Base-by-base conservation (phyloP, 2,329 filamentous ascomycete species). In the Claviceps humidiphila region DNA sequence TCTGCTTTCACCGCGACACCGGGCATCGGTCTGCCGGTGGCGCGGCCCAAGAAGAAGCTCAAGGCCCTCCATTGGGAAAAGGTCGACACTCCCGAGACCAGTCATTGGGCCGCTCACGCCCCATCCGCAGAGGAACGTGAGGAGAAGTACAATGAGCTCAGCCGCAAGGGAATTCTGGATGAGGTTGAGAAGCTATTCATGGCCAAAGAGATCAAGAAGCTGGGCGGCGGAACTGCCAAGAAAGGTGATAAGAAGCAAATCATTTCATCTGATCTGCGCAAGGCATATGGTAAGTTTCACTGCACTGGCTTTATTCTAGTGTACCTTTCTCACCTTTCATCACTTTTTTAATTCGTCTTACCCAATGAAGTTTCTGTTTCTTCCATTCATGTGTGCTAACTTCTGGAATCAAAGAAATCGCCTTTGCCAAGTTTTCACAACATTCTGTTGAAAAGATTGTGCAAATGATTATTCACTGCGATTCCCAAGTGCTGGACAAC, bases 21-120 rank as follows among this genome's bases (percentile, higher is more conserved):
- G 22, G 78, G 80, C 7, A 74, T 88, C 59, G 81, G 84, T 44
- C 71, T 95, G 61, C 84, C 88, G 39, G 86, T 89, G 55, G 87
- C 89, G 50, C 77, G 91, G 60, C 89, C 93, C 22, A 97, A 96
- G 80, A 97, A 95, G 82, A 98, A 97, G 76, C 88, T 98, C 68
- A 98, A 98, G 81, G 91, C 91, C 54, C 77, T 98, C 59, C 93
- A 98, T 72, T 97, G 93, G 91, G 93, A 98, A 71, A 97, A 97
- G 74, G 89, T 98, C 51, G 93, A 98, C 68, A 80, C 87, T 51
- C 87, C 89, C 22, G 82, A 93, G 65, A 86, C 89, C 49, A 96
- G 91, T 51, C 87, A 96, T 60, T 97, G 91, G 91, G 90, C 89
- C 38, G 78, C 81, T 7, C 89, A 95, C 66, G 81, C 87, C 34